Evolutionary conservation across 371 early-diverging fungal genomes (phyloP), one percentile per base, ranked within the genome.

Genomic region (Dinochytrium kinnereticum): DNA sequence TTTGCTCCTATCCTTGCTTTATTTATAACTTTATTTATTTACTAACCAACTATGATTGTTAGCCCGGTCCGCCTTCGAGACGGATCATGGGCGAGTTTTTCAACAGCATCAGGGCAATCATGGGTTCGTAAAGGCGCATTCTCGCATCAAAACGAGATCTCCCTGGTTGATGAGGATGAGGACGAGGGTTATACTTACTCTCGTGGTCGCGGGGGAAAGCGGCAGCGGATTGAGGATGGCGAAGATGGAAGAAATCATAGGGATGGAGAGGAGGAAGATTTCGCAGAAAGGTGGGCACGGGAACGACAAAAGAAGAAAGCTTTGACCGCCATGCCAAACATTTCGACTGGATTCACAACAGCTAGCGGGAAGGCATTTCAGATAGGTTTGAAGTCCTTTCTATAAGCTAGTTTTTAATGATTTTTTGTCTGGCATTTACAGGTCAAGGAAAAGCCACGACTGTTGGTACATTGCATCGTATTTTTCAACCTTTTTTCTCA

Each of bases 301-400:
- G 51, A 51, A 10, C 66, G 19, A 40, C 39, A 19, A n/a, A 13
- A 17, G 26, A n/a, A 28, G 68, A 66, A 68, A 7, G 24, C 31
- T 1, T 13, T 55, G 13, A n/a, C 1, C 33, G 40, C 5, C 17
- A 44, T 24, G 37, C 15, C 21, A 33, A 38, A 2, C n/a, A 34
- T 44, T 26, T 21, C 31, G 57, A 3, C 68, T 19, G 70, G 65
- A 0, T 76, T 76, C 51, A 71, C 53, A 33, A 69, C 71, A 1
- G 68, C 76, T 51, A 76, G 76, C 50, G 71, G 80, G 28, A 74
- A 74, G 66, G 7, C 37, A 0, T 61, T 67, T 2, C 28, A 40
- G 2, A 57, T 64, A 30, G 31, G 7, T 33, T n/a, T 67, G 34
- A 71, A 19, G 24, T 68, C n/a, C 65, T 66, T 70, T 51, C 38